These are phyloP conservation scores for Euphrasia confusa DNA, from an alignment of 257 asterid genomes.

Conservation along the genomic window DNA sequence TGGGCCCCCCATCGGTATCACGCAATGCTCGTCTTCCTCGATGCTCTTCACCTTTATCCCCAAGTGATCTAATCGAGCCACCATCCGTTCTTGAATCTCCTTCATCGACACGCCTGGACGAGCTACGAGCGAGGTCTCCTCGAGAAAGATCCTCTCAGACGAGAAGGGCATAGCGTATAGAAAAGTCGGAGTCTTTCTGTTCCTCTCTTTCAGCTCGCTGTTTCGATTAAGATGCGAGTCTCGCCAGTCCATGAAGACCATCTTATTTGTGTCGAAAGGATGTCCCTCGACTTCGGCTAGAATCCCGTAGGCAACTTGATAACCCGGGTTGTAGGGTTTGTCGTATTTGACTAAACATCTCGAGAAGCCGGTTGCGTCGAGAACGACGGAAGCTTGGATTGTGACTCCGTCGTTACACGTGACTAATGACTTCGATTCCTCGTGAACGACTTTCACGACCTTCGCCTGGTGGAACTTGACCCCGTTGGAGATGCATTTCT, in stretches of 20 bases:
- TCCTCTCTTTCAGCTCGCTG: constrained; percentile 57
- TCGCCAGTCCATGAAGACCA: constrained; percentile 99
- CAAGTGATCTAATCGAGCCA: constrained; percentile 74
- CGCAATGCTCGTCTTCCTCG: constrained; percentile 90
- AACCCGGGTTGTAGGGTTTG: constrained; percentile 95
- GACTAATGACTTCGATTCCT: constrained; percentile 71
- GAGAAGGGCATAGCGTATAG: constrained; percentile 99
- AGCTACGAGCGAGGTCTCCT: constrained; percentile 97
- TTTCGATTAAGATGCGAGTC: constrained; percentile 69
- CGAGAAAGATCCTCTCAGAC: constrained; percentile 64
- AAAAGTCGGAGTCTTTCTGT: constrained; percentile 72
- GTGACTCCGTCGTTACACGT: constrained; percentile 89
- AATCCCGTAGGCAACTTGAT: constrained; percentile 95
- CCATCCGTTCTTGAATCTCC: constrained; percentile 92
- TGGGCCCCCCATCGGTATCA: constrained; percentile 99
- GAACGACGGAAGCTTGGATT: constrained; percentile 83
- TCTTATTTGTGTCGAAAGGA: constrained; percentile 77
- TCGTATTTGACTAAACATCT: constrained; percentile 83
- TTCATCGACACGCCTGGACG: constrained; percentile 86
- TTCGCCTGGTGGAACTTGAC: constrained; percentile 94
- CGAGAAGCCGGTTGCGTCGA: constrained; percentile 95
- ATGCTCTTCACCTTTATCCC: constrained; percentile 80
- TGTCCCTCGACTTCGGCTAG: constrained; percentile 92
- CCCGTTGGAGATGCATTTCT: constrained; percentile 81
- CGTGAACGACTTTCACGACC: constrained; percentile 84